Conservation (phyloP, 257 asterid genomes). For the Solanum sitiens region DNA sequence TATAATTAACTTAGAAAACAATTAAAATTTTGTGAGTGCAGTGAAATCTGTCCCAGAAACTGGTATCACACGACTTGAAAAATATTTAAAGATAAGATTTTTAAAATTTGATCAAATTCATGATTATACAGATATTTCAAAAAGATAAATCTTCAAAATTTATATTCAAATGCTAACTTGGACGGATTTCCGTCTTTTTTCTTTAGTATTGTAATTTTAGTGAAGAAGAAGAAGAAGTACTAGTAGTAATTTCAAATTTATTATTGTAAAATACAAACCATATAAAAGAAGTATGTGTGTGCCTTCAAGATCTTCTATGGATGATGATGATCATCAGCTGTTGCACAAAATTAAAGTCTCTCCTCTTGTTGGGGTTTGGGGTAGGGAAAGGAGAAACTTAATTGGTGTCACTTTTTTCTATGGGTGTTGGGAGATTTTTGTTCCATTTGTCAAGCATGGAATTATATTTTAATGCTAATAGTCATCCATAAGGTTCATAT, state of each 20-base stretch:
- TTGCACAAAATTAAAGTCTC: not conserved
- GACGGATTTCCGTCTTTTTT: not conserved
- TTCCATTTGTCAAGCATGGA: not conserved
- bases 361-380: not conserved
- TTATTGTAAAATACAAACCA: not conserved
- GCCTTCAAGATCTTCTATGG: not conserved
- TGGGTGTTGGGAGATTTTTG: not conserved
- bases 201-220: not conserved
- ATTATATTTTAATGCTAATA: not conserved
- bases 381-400: not conserved
- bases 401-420: not conserved
- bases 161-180: not conserved
- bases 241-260: not conserved
- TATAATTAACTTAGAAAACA: not conserved
- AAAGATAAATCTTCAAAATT: not conserved
- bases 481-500: not conserved
- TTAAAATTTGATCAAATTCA: not conserved
- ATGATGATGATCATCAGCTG: not conserved
- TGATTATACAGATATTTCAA: not conserved
- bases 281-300: not conserved
- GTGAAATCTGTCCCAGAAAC: not conserved
- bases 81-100: not conserved
- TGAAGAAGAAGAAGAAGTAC: not conserved
- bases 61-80: not conserved
- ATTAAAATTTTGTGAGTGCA: not conserved